These are phyloP conservation scores for Naegleria lovaniensis DNA, from an alignment of 208 protist species.

Conservation along the genomic window DNA sequence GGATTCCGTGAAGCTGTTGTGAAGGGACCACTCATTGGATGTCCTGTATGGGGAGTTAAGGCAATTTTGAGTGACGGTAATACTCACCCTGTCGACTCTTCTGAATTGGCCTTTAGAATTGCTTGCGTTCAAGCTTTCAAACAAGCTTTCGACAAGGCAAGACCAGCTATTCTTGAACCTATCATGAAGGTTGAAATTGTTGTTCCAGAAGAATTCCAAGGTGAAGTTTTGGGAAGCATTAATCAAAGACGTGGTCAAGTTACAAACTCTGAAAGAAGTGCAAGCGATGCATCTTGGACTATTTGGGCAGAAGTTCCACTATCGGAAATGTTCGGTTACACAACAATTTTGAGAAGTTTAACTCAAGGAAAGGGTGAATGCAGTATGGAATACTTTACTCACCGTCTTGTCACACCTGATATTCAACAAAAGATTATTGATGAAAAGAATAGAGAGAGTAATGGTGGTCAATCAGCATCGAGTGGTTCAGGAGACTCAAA, in stretches of 20 bases:
- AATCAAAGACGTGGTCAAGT: conserved; percentile 55
- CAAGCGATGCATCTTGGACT: conserved; percentile 22
- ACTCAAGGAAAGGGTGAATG: conserved; percentile 72
- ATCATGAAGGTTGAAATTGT: conserved; percentile 84
- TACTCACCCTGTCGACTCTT: conserved; percentile 97
- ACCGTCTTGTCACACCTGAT: conserved; percentile 39
- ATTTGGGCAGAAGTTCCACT: conserved; percentile 64
- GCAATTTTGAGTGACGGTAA: conserved; percentile 88
- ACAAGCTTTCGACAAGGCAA: conserved; percentile 71
- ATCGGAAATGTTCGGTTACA: conserved; percentile 76
- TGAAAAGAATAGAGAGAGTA: not conserved
- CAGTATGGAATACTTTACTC: conserved; percentile 69
- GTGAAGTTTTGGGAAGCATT: conserved; percentile 47
- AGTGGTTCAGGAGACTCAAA: not conserved
- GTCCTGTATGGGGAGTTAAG: conserved; percentile 87
- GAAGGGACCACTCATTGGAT: conserved; percentile 83
- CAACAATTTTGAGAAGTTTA: conserved; percentile 60
- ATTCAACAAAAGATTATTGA: conserved; percentile 4
- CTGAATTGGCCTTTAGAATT: conserved; percentile 93
- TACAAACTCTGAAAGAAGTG: conserved; percentile 35
- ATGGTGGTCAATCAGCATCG: not conserved
- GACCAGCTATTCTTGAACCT: conserved; percentile 89
- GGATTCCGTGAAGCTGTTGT: conserved; percentile 54
- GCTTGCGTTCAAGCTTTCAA: conserved; percentile 86
- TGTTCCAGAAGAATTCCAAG: conserved; percentile 53